Percentiles rank a stretch among this genome's conserved stretches.
Evolutionary conservation across 306 rosid species (phyloP).

Genomic region (Alnus rubra): DNA sequence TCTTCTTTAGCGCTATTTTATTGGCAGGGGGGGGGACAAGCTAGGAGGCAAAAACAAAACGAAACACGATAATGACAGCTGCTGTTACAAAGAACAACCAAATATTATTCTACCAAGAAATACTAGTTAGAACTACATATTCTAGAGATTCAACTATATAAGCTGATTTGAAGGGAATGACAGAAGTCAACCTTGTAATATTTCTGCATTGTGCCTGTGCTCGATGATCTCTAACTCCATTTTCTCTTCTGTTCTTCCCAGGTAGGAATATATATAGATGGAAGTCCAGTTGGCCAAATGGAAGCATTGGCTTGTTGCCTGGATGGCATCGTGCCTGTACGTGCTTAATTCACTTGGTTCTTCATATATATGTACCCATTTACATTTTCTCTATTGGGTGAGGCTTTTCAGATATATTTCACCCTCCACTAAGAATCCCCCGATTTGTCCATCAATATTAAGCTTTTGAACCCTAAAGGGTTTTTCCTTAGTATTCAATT

Average conservation of each 20-base stretch:
- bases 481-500: not conserved
- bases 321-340: not conserved
- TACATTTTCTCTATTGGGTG: not conserved
- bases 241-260: not conserved
- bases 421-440: not conserved
- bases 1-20: not conserved
- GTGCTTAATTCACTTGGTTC: not conserved
- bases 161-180: too few relatives aligned
- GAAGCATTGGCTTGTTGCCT: conserved; percentile 10
- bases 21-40: not conserved
- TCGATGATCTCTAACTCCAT: too few relatives aligned
- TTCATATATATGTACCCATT: too few relatives aligned
- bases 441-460: not conserved
- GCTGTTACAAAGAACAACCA: not conserved
- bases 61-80: not conserved
- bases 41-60: not conserved
- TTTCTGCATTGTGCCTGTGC: too few relatives aligned
- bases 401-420: not conserved
- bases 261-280: not conserved
- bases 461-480: not conserved
- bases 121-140: not conserved
- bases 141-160: too few relatives aligned
- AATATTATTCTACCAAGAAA: not conserved
- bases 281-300: not conserved
- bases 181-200: too few relatives aligned